Evolutionary conservation across 2,329 filamentous ascomycete genomes (phyloP).

Genomic region (Neonectria neomacrospora): DNA sequence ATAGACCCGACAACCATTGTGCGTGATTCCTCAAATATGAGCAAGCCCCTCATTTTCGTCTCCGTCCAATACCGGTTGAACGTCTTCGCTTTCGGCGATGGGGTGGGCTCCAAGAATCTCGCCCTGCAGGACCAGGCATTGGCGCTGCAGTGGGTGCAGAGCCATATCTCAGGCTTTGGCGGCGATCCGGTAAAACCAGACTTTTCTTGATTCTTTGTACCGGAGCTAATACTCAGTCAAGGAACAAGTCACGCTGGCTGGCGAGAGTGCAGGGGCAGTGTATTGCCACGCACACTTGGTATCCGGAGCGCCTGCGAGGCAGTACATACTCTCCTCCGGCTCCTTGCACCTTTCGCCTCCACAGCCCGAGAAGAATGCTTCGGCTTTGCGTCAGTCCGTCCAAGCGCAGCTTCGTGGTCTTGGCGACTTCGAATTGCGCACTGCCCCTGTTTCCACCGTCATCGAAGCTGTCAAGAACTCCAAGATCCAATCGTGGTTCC

Average conservation of each 20-base stretch:
- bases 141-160: slow-evolving; percentile 46
- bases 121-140: slow-evolving; percentile 50
- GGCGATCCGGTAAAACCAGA: slow-evolving; percentile 39
- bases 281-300: slow-evolving; percentile 58
- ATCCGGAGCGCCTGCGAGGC: slow-evolving; percentile 48
- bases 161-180: slow-evolving; percentile 45
- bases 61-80: slow-evolving; percentile 41
- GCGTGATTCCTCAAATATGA: slow-evolving; percentile 47
- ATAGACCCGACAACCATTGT: slow-evolving; percentile 51
- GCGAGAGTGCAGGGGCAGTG: slow-evolving; percentile 59
- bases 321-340: slow-evolving; percentile 55
- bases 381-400: slow-evolving; percentile 12
- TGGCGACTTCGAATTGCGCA: neutral
- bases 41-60: slow-evolving; percentile 34
- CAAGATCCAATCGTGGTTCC: slow-evolving; percentile 55
- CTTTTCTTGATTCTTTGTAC: neutral
- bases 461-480: slow-evolving; percentile 49
- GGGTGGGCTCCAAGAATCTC: slow-evolving; percentile 50
- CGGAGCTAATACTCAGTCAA: slow-evolving; percentile 23
- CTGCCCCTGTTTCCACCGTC: slow-evolving; percentile 33
- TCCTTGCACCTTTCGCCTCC: slow-evolving; percentile 56
- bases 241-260: slow-evolving; percentile 55
- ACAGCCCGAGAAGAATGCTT: slow-evolving; percentile 40
- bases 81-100: slow-evolving; percentile 56
- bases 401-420: neutral